Evolutionary conservation across 139 green algal genomes (phyloP).

Genomic region (Edaphochlamys debaryana): DNA sequence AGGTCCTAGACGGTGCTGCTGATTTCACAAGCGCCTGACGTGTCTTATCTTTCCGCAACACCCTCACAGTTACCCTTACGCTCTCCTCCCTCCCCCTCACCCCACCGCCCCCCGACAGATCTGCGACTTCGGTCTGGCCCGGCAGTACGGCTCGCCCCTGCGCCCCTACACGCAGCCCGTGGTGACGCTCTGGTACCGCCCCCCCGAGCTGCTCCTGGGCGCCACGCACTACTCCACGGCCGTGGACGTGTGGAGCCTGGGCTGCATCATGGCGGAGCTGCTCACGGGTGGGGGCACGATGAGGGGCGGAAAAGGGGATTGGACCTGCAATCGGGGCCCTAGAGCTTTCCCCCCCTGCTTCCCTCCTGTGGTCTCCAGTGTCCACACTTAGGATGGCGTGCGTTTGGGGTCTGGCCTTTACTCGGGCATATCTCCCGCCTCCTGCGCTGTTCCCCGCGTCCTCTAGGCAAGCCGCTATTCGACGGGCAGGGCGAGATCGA

Average conservation of each 20-base stretch:
- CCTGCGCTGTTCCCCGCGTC: neutral
- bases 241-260: constrained; percentile 91
- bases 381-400: too few relatives aligned
- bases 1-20: too few relatives aligned
- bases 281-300: constrained; percentile 65
- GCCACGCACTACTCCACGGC: constrained; percentile 83
- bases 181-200: constrained; percentile 84
- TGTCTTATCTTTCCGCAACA: too few relatives aligned
- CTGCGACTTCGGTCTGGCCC: constrained; percentile 97
- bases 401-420: too few relatives aligned
- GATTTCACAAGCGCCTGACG: too few relatives aligned
- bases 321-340: too few relatives aligned
- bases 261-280: constrained; percentile 96
- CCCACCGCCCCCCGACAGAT: too few relatives aligned
- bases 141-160: constrained; percentile 80
- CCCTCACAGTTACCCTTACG: too few relatives aligned
- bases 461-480: constrained; percentile 70
- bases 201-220: constrained; percentile 93
- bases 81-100: too few relatives aligned
- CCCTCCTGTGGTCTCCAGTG: too few relatives aligned
- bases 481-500: constrained; percentile 79
- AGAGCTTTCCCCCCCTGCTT: too few relatives aligned
- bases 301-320: neutral
- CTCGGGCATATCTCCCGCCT: too few relatives aligned
- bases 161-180: constrained; percentile 77